Conservation (phyloP, 495 filamentous ascomycete genomes). For the Penicillium pulvis region DNA sequence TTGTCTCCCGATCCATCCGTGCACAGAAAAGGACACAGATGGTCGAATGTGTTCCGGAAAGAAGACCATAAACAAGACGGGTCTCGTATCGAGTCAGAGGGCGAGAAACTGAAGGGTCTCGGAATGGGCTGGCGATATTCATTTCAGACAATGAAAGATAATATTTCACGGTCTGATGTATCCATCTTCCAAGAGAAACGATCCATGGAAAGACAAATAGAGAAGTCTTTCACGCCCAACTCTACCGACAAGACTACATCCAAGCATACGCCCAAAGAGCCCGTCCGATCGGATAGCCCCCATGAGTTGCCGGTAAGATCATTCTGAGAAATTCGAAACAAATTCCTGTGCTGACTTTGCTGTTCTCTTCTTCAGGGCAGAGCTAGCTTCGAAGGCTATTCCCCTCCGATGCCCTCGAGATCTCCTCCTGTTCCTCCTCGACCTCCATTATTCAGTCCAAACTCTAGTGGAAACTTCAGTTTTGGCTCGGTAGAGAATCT, state of each 20-base stretch:
- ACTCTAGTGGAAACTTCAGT: background rate
- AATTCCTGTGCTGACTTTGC: background rate
- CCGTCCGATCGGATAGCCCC: background rate
- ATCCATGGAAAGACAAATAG: background rate
- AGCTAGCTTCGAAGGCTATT: background rate
- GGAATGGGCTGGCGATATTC: conserved; percentile 1
- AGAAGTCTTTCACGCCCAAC: background rate
- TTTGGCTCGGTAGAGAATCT: background rate
- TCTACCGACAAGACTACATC: background rate
- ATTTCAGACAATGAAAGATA: background rate
- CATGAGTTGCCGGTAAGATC: background rate
- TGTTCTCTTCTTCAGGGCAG: background rate
- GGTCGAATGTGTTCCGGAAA: background rate
- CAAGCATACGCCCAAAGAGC: background rate
- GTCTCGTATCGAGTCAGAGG: background rate
- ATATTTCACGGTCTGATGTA: background rate
- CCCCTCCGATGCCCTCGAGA: background rate
- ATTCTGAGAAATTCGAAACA: background rate
- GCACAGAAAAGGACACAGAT: background rate
- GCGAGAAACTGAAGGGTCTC: background rate
- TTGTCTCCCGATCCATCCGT: background rate
- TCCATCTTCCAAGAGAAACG: background rate
- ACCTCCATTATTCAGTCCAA: background rate
- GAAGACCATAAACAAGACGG: background rate
- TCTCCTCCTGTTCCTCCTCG: background rate